Conservation (phyloP, 2,329 filamentous ascomycete species). For the Pyrenophora tritici-repentis region DNA sequence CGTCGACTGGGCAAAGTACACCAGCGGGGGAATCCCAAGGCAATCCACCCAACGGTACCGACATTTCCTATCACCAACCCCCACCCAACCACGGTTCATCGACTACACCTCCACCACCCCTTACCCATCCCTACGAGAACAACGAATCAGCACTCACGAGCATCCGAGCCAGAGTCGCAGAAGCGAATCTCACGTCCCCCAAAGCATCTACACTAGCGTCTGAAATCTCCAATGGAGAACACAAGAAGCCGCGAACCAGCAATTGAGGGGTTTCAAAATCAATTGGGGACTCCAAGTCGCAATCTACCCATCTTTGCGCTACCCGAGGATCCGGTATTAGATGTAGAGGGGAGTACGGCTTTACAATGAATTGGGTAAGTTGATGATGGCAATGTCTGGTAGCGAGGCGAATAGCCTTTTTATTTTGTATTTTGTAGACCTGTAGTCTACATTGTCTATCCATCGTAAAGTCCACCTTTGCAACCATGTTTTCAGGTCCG, state of each 20-base stretch:
- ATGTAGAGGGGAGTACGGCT: conserved; percentile 43
- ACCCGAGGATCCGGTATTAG: conserved; percentile 49
- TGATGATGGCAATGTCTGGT: conserved; percentile 1
- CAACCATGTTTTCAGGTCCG: too few species aligned
- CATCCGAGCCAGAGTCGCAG: conserved; percentile 30
- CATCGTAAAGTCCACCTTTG: too few species aligned
- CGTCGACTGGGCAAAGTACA: conserved; percentile 16
- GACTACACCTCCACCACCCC: conserved; percentile 1
- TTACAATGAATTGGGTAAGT: conserved; percentile 16
- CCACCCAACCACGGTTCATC: conserved; percentile 2
- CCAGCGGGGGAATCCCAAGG: neutral
- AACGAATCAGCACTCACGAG: conserved; percentile 31
- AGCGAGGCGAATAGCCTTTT: neutral
- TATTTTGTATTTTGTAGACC: too few species aligned
- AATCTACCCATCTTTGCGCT: conserved; percentile 52
- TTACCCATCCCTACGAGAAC: conserved; percentile 23
- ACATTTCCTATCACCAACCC: neutral
- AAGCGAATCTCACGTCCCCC: conserved; percentile 17
- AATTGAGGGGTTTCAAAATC: conserved; percentile 24
- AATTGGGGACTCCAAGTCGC: conserved; percentile 33
- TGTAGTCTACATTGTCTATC: too few species aligned
- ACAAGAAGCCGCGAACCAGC: neutral
- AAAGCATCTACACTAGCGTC: conserved; percentile 13
- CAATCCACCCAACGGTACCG: conserved; percentile 6
- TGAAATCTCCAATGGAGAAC: conserved; percentile 9